phyloP scores from a whole-genome alignment of 768 basidiomycete genomes.

The Udeniomyces megalosporus region DNA sequence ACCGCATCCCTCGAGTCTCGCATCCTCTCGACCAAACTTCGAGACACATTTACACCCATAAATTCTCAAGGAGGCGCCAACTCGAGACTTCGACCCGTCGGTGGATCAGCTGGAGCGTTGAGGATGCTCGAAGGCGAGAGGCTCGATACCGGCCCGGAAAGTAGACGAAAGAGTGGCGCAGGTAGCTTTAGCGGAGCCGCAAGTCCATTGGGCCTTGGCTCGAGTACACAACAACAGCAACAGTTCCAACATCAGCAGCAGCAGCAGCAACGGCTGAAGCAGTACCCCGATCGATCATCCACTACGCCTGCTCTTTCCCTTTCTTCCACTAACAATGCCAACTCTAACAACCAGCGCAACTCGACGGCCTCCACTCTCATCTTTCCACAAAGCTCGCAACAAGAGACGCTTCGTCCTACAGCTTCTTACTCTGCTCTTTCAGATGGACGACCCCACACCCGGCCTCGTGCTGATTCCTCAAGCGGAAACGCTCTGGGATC shows the following conservation, averaged over 20 bases:
- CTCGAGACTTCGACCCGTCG: too few relatives aligned
- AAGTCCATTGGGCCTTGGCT: not conserved
- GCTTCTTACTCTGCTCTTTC: not conserved
- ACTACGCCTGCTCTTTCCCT: too few relatives aligned
- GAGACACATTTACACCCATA: constrained; percentile 2
- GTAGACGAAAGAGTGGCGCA: not conserved
- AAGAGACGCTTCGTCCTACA: not conserved
- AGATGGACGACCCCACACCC: not conserved
- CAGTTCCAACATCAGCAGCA: not conserved
- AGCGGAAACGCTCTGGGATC: not conserved
- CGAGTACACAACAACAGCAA: not conserved
- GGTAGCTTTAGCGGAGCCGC: not conserved
- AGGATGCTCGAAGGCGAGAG: not conserved
- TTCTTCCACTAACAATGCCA: too few relatives aligned
- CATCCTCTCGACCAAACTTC: constrained; percentile 5
- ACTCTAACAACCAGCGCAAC: not conserved
- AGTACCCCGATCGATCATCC: too few relatives aligned
- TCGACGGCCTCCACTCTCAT: not conserved
- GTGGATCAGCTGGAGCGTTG: not conserved
- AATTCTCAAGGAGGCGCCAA: too few relatives aligned
- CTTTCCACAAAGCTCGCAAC: too few relatives aligned
- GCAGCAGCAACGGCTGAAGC: not conserved
- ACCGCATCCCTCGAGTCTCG: constrained; percentile 1
- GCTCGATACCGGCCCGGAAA: not conserved
- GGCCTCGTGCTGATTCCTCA: not conserved